A percentile compares a stretch with the other conserved stretches of the same genome.
Conservation (phyloP, 208 protist genomes). For the Wallacemonas sp. region DNA sequence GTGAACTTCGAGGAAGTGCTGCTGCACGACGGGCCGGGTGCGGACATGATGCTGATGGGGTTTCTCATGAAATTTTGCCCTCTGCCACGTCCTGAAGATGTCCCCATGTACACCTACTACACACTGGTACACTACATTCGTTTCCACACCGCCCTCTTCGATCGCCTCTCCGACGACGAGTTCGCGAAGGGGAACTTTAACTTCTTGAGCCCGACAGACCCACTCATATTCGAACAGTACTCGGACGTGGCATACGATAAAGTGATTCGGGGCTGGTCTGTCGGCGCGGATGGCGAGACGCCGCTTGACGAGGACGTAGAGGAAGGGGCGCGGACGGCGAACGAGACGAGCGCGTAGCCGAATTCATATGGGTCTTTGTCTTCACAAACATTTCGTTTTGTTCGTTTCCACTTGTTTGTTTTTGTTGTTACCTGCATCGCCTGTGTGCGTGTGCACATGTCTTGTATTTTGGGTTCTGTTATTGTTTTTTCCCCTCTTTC, state of each 20-base stretch:
- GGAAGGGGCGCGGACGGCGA: background rate
- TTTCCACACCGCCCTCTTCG: conserved; percentile 89
- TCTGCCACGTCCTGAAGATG: conserved; percentile 82
- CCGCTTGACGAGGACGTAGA: conserved; percentile 21
- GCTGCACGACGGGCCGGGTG: conserved; percentile 74
- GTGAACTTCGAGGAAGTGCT: conserved; percentile 90
- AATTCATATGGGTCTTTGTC: background rate
- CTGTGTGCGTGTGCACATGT: conserved; percentile 2
- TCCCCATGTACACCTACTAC: conserved; percentile 91
- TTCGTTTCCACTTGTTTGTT: conserved; percentile 8
- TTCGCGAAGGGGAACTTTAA: conserved; percentile 91
- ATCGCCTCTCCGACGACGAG: conserved; percentile 80
- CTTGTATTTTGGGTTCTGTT: conserved; percentile 11
- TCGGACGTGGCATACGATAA: conserved; percentile 65
- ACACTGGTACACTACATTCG: conserved; percentile 91
- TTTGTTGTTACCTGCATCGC: background rate
- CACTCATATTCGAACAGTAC: conserved; percentile 81
- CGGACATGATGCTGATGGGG: conserved; percentile 86
- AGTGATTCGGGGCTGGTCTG: conserved; percentile 70
- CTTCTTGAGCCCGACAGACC: conserved; percentile 79
- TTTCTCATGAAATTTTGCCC: conserved; percentile 91
- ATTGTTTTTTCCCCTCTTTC: conserved; percentile 9
- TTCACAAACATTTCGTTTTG: too few relatives aligned
- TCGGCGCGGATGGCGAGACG: conserved; percentile 21
- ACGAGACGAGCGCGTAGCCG: background rate